Conservation (phyloP, 164 flowering plant genomes). For the Umbellularia californica region DNA sequence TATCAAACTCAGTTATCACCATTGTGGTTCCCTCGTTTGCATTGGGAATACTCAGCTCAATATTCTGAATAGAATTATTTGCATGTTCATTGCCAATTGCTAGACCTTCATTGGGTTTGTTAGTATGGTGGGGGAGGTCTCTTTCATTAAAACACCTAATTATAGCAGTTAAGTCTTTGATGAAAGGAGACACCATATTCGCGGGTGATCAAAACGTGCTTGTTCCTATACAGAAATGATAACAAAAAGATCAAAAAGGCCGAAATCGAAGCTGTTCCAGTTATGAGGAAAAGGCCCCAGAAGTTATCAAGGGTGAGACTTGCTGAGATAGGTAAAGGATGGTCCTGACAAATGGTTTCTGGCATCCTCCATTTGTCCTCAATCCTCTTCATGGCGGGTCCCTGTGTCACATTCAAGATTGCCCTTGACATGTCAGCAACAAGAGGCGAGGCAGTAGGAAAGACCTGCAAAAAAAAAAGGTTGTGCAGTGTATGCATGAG, state of each 20-base stretch:
- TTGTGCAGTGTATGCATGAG: not conserved
- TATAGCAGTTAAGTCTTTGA: constrained; percentile 11
- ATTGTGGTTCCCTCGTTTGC: not conserved
- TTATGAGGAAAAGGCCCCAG: constrained; percentile 38
- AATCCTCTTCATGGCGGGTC: constrained; percentile 18
- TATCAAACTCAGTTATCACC: not conserved
- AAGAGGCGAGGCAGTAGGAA: constrained; percentile 35
- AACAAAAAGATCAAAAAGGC: constrained; percentile 19
- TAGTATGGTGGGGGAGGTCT: constrained; percentile 16
- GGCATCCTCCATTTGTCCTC: constrained; percentile 29
- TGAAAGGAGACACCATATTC: constrained; percentile 7
- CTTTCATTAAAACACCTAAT: constrained; percentile 10
- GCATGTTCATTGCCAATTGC: not conserved
- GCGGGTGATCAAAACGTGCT: not conserved
- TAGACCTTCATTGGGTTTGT: not conserved
- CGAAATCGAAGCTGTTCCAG: constrained; percentile 24
- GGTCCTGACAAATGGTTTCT: constrained; percentile 10
- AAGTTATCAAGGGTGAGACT: constrained; percentile 16
- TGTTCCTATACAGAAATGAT: constrained; percentile 20
- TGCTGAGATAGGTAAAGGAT: not conserved
- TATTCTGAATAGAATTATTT: not conserved
- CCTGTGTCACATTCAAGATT: constrained; percentile 29
- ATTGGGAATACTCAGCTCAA: not conserved
- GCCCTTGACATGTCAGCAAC: constrained; percentile 39
- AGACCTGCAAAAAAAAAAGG: constrained; percentile 20